Percentiles rank a stretch among this genome's conserved stretches.
phyloP scores from a whole-genome alignment of 306 rosid genomes.

The Cicer arietinum region DNA sequence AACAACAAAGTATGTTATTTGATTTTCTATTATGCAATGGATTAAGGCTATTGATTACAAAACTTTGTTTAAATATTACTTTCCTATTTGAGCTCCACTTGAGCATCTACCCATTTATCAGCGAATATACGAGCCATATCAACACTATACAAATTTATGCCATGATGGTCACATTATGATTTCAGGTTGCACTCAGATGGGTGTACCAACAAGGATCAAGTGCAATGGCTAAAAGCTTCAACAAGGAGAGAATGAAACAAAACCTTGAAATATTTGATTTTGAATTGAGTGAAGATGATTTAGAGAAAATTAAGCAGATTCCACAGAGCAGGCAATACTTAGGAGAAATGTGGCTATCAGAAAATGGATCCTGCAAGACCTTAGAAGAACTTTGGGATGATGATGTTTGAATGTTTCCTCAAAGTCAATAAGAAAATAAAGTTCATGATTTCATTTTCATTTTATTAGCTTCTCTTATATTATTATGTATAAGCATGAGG shows the following conservation, averaged over 20 bases:
- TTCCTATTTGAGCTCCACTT: too few relatives aligned
- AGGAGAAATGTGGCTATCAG: slow-evolving; percentile 51
- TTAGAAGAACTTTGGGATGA: slow-evolving; percentile 63
- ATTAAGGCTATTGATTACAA: too few relatives aligned
- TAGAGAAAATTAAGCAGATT: slow-evolving; percentile 55
- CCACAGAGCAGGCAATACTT: slow-evolving; percentile 54
- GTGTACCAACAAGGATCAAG: slow-evolving; percentile 59
- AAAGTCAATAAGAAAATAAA: slow-evolving; percentile 28
- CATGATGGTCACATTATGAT: slow-evolving; percentile 15
- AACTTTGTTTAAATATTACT: too few relatives aligned
- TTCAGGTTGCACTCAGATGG: slow-evolving; percentile 67
- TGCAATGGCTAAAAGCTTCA: slow-evolving; percentile 55
- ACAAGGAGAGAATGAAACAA: slow-evolving; percentile 64
- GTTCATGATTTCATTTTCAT: slow-evolving; percentile 18
- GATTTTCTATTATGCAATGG: too few relatives aligned
- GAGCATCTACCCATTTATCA: too few relatives aligned
- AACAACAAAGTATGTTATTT: too few relatives aligned
- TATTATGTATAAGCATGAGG: slow-evolving; percentile 12
- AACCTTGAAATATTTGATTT: slow-evolving; percentile 64
- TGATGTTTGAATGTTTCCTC: slow-evolving; percentile 39
- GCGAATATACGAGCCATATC: too few relatives aligned
- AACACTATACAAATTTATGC: not conserved
- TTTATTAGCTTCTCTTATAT: slow-evolving; percentile 4
- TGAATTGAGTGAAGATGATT: slow-evolving; percentile 57
- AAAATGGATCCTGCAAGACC: slow-evolving; percentile 53